A percentile compares a stretch with the other conserved stretches of the same genome.
phyloP scores from a whole-genome alignment of 2,329 filamentous ascomycete species.

The Epichloe amarillans region DNA sequence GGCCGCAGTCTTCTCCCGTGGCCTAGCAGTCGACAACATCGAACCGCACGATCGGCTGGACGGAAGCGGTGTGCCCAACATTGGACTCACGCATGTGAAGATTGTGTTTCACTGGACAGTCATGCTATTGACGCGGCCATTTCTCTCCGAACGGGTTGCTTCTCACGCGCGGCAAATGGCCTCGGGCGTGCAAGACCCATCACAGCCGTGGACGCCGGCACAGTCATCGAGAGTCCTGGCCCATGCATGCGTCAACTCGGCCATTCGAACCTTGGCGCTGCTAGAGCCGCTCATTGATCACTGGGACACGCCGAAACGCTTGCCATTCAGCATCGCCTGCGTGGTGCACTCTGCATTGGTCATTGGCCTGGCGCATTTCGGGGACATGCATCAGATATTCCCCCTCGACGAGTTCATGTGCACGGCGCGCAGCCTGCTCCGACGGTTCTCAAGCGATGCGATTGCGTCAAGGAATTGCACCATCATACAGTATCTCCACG shows the following conservation, averaged over 20 bases:
- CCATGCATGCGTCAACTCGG: conserved; percentile 17
- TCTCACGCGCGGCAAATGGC: conserved; percentile 6
- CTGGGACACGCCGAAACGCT: conserved; percentile 20
- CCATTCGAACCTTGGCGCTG: conserved; percentile 21
- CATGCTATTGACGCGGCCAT: conserved; percentile 19
- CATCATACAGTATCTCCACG: conserved; percentile 13
- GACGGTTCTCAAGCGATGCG: conserved; percentile 11
- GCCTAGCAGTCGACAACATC: conserved; percentile 10
- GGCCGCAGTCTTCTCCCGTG: conserved; percentile 12
- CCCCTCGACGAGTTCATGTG: conserved; percentile 12
- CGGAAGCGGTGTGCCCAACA: neutral
- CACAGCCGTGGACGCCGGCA: neutral
- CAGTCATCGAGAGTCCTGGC: conserved; percentile 9
- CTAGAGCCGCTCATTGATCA: conserved; percentile 20
- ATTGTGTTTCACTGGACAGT: conserved; percentile 22
- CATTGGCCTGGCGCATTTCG: conserved; percentile 27
- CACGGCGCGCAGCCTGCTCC: conserved; percentile 10
- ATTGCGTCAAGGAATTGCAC: conserved; percentile 11
- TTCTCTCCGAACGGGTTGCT: conserved; percentile 16
- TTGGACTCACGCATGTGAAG: conserved; percentile 13
- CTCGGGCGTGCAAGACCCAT: neutral
- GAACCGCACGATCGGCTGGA: neutral
- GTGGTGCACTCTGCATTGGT: conserved; percentile 29
- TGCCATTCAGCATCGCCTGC: conserved; percentile 29
- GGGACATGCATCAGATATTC: conserved; percentile 22